Evolutionary conservation across 2,329 filamentous ascomycete species (phyloP), one percentile per base, ranked within the genome.

Genomic region (Iodosphaeria phyllophila): DNA sequence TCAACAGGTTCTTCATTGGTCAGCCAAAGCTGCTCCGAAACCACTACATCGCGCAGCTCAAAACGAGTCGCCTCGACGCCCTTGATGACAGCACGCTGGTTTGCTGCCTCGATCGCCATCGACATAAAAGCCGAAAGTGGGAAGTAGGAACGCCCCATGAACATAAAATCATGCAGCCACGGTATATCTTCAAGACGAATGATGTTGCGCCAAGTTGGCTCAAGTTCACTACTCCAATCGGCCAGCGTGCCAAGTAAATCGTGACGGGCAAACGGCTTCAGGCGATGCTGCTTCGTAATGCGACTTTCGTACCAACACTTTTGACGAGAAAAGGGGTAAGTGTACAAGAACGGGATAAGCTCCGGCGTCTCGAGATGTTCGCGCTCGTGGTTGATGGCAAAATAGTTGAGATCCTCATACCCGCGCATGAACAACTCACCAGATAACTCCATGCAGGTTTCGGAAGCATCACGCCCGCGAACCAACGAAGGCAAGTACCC

Each of bases 1-100:
- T 54, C 50, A 11, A 50, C 29, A 28, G 48, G 42, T 4, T 42
- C 29, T 8, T 40, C 43, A 12, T 52, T 44, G 10, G 33, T 38
- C 5, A 51, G 30, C 23, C 48, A 39, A 19, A 50, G 34, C 13
- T 48, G 46, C 13, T 45, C 35, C 10, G 37, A 39, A 14, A 50
- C 40, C 11, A 34, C 29, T 4, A 53, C 38, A 27, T 55, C 49
- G 5, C 46, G 44, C 12, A 54, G 26, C 13, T 48, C 42, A 20
- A 50, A 50, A 7, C 40, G 41, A 4, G 41, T 33, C 21, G 46
- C 45, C 18, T 30, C 28, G 7, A 44, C 26, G 13, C 44, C 41
- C 17, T 38, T 38, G 6, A 38, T 26, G 12, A 20, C 23, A 15
- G 42, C 42, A 23, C 36, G 27, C 21, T 37, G 35, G 6, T 29